Conservation (phyloP, 495 filamentous ascomycete species). For the Penicillium atrosanguineum region DNA sequence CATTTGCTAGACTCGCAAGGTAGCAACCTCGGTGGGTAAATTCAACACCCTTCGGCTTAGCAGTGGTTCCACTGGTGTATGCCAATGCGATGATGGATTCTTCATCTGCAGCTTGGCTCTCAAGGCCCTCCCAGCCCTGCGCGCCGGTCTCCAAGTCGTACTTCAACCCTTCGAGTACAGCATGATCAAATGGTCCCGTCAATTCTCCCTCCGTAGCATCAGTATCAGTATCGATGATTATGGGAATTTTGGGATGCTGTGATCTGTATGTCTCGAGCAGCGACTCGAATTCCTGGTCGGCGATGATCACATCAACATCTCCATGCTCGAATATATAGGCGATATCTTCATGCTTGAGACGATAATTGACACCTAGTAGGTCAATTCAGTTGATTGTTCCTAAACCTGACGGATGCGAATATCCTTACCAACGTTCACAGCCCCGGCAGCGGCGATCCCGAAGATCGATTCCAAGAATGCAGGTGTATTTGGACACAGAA, state of each 20-base stretch:
- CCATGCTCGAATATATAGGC: conserved; percentile 83
- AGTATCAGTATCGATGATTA: conserved; percentile 84
- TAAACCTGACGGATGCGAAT: not conserved
- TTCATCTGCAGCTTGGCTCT: conserved; percentile 66
- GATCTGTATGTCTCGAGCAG: conserved; percentile 65
- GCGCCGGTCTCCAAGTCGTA: conserved; percentile 60
- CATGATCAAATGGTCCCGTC: conserved; percentile 78
- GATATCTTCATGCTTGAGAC: conserved; percentile 84
- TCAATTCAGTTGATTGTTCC: not conserved
- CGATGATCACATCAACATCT: conserved; percentile 85
- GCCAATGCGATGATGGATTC: conserved; percentile 78
- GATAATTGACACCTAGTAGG: conserved; percentile 71
- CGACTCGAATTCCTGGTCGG: conserved; percentile 71
- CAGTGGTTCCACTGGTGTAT: conserved; percentile 93
- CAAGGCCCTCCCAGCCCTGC: conserved; percentile 75
- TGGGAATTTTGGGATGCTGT: conserved; percentile 54
- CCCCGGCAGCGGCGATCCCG: conserved; percentile 82
- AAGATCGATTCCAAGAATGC: conserved; percentile 90
- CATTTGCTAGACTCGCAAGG: conserved; percentile 77
- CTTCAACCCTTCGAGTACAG: conserved; percentile 74
- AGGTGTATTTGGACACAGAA: conserved; percentile 88
- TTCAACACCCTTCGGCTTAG: conserved; percentile 88
- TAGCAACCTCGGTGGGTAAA: conserved; percentile 88
- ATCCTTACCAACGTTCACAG: conserved; percentile 62
- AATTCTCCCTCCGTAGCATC: conserved; percentile 73